Conservation (phyloP, 2,329 filamentous ascomycete species). For the Didymellaceae sp. region DNA sequence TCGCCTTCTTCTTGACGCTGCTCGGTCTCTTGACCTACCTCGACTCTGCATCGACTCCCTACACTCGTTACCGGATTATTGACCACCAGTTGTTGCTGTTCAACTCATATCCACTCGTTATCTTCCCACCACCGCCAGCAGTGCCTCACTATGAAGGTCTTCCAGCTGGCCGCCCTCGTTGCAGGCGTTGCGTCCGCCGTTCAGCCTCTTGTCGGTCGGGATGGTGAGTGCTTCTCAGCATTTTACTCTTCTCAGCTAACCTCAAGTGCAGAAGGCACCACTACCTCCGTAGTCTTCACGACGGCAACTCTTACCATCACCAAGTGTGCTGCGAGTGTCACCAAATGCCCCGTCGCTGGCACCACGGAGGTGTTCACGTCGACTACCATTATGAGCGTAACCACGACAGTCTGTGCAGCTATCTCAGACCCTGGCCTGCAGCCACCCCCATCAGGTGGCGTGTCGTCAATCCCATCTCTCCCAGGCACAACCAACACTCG, state of each 20-base stretch:
- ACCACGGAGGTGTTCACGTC: conserved; percentile 48
- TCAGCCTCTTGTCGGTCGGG: conserved; percentile 26
- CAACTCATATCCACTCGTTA: conserved; percentile 27
- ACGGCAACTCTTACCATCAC: conserved; percentile 50
- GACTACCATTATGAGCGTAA: conserved; percentile 44
- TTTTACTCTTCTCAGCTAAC: conserved; percentile 14
- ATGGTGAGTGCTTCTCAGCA: conserved; percentile 25
- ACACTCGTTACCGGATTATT: conserved; percentile 35
- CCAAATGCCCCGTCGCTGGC: conserved; percentile 45
- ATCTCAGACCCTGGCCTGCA: conserved; percentile 24
- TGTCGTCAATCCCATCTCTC: too few relatives aligned
- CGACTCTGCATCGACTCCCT: conserved; percentile 26
- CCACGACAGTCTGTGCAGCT: conserved; percentile 52
- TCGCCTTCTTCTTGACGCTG: conserved; percentile 20
- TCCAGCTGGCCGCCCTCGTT: conserved; percentile 33
- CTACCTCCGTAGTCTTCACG: conserved; percentile 46
- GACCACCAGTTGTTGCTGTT: conserved; percentile 24
- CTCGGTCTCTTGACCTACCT: conserved; percentile 12
- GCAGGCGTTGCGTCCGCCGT: conserved; percentile 30
- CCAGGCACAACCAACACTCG: conserved; percentile 12
- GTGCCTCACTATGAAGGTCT: conserved; percentile 36
- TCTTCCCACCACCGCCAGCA: conserved; percentile 21
- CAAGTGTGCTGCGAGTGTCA: conserved; percentile 46
- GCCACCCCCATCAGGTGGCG: conserved; percentile 9
- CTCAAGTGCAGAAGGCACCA: conserved; percentile 25